A percentile compares a stretch with the other conserved stretches of the same genome.
phyloP scores from a whole-genome alignment of 768 basidiomycete species.

The Termitomyces sp. region DNA sequence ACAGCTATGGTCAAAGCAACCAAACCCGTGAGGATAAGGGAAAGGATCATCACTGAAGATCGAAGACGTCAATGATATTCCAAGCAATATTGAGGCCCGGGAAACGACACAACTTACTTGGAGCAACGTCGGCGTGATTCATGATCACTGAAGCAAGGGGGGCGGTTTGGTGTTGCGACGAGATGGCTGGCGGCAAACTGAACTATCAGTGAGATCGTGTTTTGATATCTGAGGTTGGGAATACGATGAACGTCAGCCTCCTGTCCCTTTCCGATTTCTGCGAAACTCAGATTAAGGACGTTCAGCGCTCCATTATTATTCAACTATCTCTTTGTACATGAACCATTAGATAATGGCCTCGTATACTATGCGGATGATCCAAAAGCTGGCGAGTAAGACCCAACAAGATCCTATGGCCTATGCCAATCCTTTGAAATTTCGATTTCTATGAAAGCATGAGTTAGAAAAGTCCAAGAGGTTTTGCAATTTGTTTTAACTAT shows the following conservation, averaged over 20 bases:
- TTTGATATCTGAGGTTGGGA: not conserved
- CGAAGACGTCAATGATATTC: not conserved
- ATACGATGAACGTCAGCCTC: not conserved
- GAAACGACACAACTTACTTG: not conserved
- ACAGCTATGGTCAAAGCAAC: constrained; percentile 7
- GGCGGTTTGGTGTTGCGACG: not conserved
- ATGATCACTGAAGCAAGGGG: not conserved
- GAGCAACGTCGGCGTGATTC: not conserved
- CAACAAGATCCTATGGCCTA: constrained; percentile 35
- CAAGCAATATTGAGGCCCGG: not conserved
- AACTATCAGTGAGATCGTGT: not conserved
- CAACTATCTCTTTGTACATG: not conserved
- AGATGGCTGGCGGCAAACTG: not conserved
- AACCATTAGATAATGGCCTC: not conserved
- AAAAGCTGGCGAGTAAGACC: constrained; percentile 34
- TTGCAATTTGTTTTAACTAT: constrained; percentile 22
- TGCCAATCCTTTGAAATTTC: constrained; percentile 37
- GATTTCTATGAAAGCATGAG: constrained; percentile 40
- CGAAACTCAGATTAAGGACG: not conserved
- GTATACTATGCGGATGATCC: constrained; percentile 40
- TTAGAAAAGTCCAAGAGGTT: constrained; percentile 29
- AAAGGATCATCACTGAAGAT: constrained; percentile 8
- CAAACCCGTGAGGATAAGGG: constrained; percentile 7
- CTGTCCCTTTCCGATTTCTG: not conserved
- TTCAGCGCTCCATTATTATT: not conserved